phyloP scores from a whole-genome alignment of 2,329 filamentous ascomycete species.

The Akanthomyces uredinophilus region DNA sequence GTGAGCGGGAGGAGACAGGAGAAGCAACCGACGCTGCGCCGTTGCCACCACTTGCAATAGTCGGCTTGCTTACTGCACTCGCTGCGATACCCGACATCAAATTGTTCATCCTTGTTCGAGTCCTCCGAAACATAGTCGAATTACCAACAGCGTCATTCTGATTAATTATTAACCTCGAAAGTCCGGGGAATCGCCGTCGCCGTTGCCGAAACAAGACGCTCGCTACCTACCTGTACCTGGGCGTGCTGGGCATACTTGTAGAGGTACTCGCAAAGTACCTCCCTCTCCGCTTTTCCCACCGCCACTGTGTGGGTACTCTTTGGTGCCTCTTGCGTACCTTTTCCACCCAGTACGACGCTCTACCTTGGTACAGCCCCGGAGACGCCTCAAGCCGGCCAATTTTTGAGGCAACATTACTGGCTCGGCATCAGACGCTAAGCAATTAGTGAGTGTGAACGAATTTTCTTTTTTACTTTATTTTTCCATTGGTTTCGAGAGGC shows the following conservation, averaged over 20 bases:
- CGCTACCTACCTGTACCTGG: no score
- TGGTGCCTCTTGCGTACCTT: not conserved
- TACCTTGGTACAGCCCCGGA: not conserved
- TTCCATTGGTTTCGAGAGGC: not conserved
- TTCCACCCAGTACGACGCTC: not conserved
- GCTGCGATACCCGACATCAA: not conserved
- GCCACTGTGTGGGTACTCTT: not conserved
- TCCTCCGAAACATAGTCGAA: not conserved
- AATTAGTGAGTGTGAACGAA: not conserved
- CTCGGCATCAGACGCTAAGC: conserved; percentile 1
- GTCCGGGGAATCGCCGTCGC: conserved; percentile 5
- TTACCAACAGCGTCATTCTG: not conserved
- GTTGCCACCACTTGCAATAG: no score
- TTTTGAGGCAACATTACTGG: not conserved
- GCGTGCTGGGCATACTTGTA: not conserved
- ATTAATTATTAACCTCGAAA: conserved; percentile 1
- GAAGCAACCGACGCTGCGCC: no score
- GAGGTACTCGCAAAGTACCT: not conserved
- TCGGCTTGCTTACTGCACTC: not conserved
- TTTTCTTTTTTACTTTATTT: not conserved
- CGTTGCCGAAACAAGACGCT: not conserved
- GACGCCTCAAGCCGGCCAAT: not conserved
- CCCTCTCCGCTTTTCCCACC: not conserved
- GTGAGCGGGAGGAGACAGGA: not conserved
- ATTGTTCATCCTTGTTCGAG: not conserved